Evolutionary conservation across 306 rosid species (phyloP), one percentile per base, ranked within the genome.

Genomic region (Crotalaria pallida): DNA sequence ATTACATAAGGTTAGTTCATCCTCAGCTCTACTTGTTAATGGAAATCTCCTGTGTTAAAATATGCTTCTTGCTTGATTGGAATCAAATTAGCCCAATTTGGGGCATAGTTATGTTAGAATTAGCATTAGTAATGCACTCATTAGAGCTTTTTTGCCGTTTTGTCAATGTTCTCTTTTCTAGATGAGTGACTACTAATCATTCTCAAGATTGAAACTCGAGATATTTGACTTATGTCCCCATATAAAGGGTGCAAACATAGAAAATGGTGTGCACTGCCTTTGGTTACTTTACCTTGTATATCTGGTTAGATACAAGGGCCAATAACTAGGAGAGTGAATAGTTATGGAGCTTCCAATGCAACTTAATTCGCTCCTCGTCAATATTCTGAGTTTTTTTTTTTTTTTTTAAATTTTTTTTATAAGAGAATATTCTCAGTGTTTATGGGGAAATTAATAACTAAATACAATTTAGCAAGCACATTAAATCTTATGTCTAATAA

Each of bases 1-100:
- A 72, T 67, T 19, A 73, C 26, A 21, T 44, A 63, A 65, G 69
- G 17, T 44, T 68, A 76, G 62, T 52, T 72, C 71, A 47, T 76
- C 71, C 53, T 34, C 57, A 19, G 44, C 17, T 51, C 21, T 19
- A 23, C 33, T 38, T 58, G 55, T 57, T 38, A 57, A 64, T 34
- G 33, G 3, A 63, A 75, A 65, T 47, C 44, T 58, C 19, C 7
- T 71, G 58, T 67, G 3, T 60, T 67, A 18, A 66, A 55, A 55
- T 67, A 33, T 77, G 76, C 27, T 67, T 67, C 74, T 44, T 73
- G 15, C 76, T 52, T 6, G 44, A 19, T 52, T 44, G 62, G 52
- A 10, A 66, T 69, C 36, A 33, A 21, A 7, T 76, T 48, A 47
- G 26, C 27, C 3, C 41, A 60, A 59, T 69, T 60, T 69, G 62